Base-by-base conservation (phyloP, 371 early-diverging fungal species). In the Nematocida displodere region DNA sequence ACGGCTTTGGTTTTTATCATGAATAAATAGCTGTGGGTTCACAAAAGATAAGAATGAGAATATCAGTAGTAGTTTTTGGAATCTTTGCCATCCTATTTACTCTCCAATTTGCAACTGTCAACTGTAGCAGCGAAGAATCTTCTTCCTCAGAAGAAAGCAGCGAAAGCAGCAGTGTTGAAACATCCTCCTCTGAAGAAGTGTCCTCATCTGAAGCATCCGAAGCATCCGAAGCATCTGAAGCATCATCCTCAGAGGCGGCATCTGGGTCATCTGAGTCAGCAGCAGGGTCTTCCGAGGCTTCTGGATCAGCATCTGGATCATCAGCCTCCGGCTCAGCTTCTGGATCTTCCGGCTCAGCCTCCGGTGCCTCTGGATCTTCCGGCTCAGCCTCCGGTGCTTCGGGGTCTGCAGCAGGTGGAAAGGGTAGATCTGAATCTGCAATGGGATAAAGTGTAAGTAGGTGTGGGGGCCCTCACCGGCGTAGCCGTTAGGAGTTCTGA, bases 41-140 rank as follows among this genome's bases (percentile, higher is more conserved):
- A 17, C 36, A 49, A 20, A 31, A 28, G n/a, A 39, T 24, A 22
- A 64, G 20, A 28, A 64, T 64, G 64, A 64, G 49, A 47, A 64
- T 48, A 24, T 48, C 49, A 47, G 4, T 49, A 64, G 64, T 50
- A 50, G 49, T 50, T 48, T 64, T 64, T 64, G 64, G 64, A 64
- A 33, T 64, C 34, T 47, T 64, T 64, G 47, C 33, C 26, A 34
- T 64, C 22, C 15, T 47, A 29, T 64, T 48, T 47, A n/a, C n/a
- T n/a, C n/a, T n/a, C n/a, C n/a, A n/a, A n/a, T 64, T 64, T 34
- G 34, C 49, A 15, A 17, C 34, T 7, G 8, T 50, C 46, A 47
- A 33, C 17, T 22, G 44, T n/a, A n/a, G 44, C 44, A 11, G 13
- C 44, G 44, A n/a, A 13, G 44, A n/a, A n/a, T 42, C 44, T 42